phyloP scores from a whole-genome alignment of 2,329 filamentous ascomycete genomes.

The Daldinia sp. region DNA sequence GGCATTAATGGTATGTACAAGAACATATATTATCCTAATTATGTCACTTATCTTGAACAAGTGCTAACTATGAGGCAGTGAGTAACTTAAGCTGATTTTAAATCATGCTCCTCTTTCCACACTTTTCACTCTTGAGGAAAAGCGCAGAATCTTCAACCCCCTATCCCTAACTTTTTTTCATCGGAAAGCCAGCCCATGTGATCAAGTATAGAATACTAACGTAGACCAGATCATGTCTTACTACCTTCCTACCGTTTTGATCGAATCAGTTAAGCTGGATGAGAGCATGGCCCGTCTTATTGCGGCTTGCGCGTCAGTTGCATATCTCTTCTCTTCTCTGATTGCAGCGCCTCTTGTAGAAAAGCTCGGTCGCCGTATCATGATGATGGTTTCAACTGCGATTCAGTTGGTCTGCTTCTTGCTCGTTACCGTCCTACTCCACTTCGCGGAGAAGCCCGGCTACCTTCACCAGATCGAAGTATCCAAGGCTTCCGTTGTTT shows the following conservation, averaged over 20 bases:
- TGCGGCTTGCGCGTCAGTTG: slow-evolving; percentile 58
- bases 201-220: slow-evolving; percentile 11
- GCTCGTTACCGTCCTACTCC: slow-evolving; percentile 48
- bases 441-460: slow-evolving; percentile 43
- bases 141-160: neutral
- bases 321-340: slow-evolving; percentile 46
- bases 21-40: neutral
- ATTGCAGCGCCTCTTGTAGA: slow-evolving; percentile 50
- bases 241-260: slow-evolving; percentile 62
- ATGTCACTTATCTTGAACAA: neutral
- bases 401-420: slow-evolving; percentile 49
- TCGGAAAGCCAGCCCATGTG: neutral
- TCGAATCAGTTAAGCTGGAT: slow-evolving; percentile 62
- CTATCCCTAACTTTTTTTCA: too few species aligned
- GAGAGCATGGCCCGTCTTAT: slow-evolving; percentile 64
- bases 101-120: neutral
- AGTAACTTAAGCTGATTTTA: slow-evolving; percentile 9
- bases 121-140: too few species aligned
- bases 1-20: slow-evolving; percentile 45
- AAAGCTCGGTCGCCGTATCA: slow-evolving; percentile 46
- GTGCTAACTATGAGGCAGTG: slow-evolving; percentile 23
- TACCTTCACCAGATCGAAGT: slow-evolving; percentile 40
- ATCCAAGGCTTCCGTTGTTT: slow-evolving; percentile 49
- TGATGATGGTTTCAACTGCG: slow-evolving; percentile 51
- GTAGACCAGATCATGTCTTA: slow-evolving; percentile 41